Conservation (phyloP, 225 moss, liverwort and hornwort species). For the Antitrichia curtipendula region DNA sequence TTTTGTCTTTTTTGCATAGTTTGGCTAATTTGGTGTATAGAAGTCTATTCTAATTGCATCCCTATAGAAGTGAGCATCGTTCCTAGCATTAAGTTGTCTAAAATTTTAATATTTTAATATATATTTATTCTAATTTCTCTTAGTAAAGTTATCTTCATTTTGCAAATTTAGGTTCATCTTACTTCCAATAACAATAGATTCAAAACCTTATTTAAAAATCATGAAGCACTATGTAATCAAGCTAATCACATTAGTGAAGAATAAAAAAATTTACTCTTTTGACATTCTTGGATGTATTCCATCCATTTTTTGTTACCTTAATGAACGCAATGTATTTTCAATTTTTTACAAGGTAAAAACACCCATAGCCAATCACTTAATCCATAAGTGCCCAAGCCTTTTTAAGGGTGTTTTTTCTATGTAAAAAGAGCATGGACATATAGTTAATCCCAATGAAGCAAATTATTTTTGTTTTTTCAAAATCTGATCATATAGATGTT, state of each 20-base stretch:
- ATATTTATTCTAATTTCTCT: background rate
- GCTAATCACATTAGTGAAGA: background rate
- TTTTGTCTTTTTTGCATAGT: background rate
- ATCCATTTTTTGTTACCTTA: background rate
- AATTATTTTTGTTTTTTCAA: no score
- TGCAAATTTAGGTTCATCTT: background rate
- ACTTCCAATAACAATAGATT: accelerated
- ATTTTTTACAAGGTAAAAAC: no score
- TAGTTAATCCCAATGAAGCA: no score
- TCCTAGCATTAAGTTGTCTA: background rate
- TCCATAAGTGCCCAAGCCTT: no score
- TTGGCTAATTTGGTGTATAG: accelerated
- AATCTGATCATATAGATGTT: no score
- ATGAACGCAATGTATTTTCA: no score
- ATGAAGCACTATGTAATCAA: background rate
- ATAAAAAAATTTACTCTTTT: background rate
- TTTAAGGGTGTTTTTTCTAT: no score
- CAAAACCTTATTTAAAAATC: background rate
- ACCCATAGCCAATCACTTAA: no score
- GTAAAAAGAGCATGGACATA: no score
- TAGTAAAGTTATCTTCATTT: background rate
- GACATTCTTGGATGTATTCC: background rate
- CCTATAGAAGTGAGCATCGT: background rate
- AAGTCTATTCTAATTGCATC: accelerated
- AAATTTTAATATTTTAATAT: background rate